Percentiles rank a stretch among this genome's conserved stretches.
phyloP scores from a whole-genome alignment of 176 grass and related monocot species.

The Lolium perenne region DNA sequence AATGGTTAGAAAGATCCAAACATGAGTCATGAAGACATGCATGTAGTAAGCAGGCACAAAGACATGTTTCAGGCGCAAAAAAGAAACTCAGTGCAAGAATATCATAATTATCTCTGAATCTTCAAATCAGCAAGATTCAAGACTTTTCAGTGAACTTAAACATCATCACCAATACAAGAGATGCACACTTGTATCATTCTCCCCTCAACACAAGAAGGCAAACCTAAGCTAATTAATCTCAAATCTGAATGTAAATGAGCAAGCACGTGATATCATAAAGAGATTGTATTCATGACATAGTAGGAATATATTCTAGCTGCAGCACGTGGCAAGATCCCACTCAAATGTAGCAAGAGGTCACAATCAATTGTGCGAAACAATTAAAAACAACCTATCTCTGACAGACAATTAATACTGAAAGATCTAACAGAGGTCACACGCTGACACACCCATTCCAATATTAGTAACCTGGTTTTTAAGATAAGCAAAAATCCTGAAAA shows the following conservation, averaged over 20 bases:
- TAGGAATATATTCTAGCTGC: neutral
- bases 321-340: no score
- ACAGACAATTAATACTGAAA: neutral
- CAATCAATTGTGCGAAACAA: neutral
- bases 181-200: no score
- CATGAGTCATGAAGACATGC: neutral
- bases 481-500: neutral
- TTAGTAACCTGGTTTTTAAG: neutral
- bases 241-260: no score
- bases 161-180: no score
- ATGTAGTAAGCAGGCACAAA: no score
- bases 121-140: no score
- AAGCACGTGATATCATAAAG: neutral
- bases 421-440: neutral
- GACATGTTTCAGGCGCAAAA: neutral
- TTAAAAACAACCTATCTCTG: neutral
- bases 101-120: no score
- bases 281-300: neutral
- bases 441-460: neutral
- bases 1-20: constrained; percentile 3
- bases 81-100: no score
- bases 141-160: no score
- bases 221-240: no score
- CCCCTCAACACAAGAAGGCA: neutral
- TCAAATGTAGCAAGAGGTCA: neutral